Percentiles rank a stretch among this genome's conserved stretches.
Conservation (phyloP, 306 rosid species). For the Lathyrus sativus region DNA sequence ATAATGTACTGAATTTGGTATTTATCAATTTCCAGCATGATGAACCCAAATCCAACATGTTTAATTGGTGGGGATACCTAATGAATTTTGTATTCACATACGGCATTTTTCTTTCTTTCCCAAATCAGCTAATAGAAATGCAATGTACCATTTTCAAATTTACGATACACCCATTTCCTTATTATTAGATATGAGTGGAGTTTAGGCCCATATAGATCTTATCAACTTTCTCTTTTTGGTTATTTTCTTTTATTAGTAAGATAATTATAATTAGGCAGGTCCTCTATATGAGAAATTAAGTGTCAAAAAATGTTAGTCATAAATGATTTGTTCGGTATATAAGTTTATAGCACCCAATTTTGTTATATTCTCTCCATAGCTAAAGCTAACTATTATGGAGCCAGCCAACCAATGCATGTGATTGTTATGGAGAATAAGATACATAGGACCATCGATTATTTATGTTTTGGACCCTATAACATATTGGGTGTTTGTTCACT, state of each 20-base stretch:
- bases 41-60: neutral
- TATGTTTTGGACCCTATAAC: too few species aligned
- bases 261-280: neutral
- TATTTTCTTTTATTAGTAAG: neutral
- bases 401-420: neutral
- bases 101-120: neutral
- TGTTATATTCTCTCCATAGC: neutral
- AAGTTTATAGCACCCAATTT: too few species aligned
- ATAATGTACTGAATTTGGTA: constrained; percentile 3
- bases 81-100: neutral
- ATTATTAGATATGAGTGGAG: neutral
- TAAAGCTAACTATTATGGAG: neutral
- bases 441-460: neutral
- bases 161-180: neutral
- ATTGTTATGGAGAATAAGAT: too few species aligned
- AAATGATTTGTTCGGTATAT: too few species aligned
- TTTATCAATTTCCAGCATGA: neutral
- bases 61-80: constrained; percentile 13
- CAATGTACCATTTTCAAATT: neutral
- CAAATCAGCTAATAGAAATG: neutral
- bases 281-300: too few species aligned
- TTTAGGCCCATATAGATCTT: neutral
- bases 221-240: neutral
- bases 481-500: too few species aligned
- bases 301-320: too few species aligned